These are phyloP conservation scores for Dactylonectria macrodidyma DNA, from an alignment of 2,329 filamentous ascomycete genomes.

Conservation along the genomic window DNA sequence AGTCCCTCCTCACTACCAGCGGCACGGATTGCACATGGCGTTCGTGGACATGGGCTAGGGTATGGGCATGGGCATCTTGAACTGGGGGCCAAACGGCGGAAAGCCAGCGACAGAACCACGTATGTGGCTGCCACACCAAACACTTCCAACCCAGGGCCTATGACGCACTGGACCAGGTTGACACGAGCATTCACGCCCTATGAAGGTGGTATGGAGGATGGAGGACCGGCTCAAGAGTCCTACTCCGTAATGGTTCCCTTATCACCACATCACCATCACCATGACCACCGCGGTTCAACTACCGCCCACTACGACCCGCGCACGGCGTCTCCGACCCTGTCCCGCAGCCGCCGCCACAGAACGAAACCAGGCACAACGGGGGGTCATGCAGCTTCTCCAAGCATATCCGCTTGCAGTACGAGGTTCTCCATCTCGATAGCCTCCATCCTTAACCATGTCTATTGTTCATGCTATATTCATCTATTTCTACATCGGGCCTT, in stretches of 20 bases:
- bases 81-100: conserved; percentile 4
- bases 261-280: conserved; percentile 26
- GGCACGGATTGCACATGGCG: neutral
- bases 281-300: conserved; percentile 27
- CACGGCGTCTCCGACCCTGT: conserved; percentile 43
- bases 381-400: conserved; percentile 18
- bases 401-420: conserved; percentile 2
- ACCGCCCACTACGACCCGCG: conserved; percentile 27
- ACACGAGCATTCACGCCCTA: conserved; percentile 20
- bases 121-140: conserved; percentile 17
- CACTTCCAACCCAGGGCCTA: conserved; percentile 10
- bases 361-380: conserved; percentile 25
- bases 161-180: conserved; percentile 18
- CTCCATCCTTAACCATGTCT: conserved; percentile 13
- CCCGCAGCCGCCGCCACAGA: conserved; percentile 25
- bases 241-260: neutral
- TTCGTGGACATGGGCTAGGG: neutral
- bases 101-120: neutral
- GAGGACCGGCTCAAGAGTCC: neutral
- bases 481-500: conserved; percentile 1
- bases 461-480: conserved; percentile 11
- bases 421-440: conserved; percentile 4
- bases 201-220: no score
- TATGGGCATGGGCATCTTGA: neutral
- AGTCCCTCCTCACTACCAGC: neutral